Evolutionary conservation across 345 rosid species (phyloP).

Genomic region (Eucalyptus tenuipes): DNA sequence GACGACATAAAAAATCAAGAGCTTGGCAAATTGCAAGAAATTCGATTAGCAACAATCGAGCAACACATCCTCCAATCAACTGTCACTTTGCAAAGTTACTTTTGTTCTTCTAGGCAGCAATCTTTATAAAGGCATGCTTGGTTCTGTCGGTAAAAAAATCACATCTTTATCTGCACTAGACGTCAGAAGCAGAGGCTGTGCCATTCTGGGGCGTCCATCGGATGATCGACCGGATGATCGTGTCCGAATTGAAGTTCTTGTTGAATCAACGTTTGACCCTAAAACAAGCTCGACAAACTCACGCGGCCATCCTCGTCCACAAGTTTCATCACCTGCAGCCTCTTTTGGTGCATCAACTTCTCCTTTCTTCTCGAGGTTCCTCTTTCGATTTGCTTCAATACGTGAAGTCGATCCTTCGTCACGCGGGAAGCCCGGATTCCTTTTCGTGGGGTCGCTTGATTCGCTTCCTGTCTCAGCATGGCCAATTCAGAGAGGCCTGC

Average conservation of each 20-base stretch:
- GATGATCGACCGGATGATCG: not conserved
- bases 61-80: not conserved
- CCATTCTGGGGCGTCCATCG: not conserved
- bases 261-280: slow-evolving; percentile 11
- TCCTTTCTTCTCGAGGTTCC: slow-evolving; percentile 13
- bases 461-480: slow-evolving; percentile 42
- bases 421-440: slow-evolving; percentile 12
- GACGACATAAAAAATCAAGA: not conserved
- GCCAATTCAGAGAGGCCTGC: slow-evolving; percentile 40
- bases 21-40: not conserved
- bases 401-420: slow-evolving; percentile 24
- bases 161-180: not conserved
- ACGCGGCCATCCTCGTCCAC: slow-evolving; percentile 30
- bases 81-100: not conserved
- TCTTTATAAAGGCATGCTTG: not conserved
- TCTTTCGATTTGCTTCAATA: slow-evolving; percentile 23
- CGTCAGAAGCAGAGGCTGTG: not conserved
- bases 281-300: slow-evolving; percentile 35
- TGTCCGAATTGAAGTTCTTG: not conserved
- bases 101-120: not conserved
- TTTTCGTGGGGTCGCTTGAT: slow-evolving; percentile 56
- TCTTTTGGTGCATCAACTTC: slow-evolving; percentile 31
- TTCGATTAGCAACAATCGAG: not conserved
- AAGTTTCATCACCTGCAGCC: slow-evolving; percentile 22
- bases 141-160: not conserved